Evolutionary conservation across 306 rosid genomes (phyloP).

Genomic region (Pueraria montana): DNA sequence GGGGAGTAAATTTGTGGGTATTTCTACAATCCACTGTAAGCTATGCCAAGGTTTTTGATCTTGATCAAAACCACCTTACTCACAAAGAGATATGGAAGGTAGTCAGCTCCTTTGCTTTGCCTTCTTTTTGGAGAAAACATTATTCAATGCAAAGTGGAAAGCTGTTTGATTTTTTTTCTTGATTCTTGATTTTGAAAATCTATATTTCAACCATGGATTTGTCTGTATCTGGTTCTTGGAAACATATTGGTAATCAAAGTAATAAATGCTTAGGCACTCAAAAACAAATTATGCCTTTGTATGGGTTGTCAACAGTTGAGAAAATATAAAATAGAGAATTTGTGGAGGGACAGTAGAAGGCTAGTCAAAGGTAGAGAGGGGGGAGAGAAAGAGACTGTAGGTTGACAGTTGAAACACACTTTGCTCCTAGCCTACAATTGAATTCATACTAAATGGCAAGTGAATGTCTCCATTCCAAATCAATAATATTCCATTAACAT

Average conservation of each 20-base stretch:
- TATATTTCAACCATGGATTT: slow-evolving; percentile 25
- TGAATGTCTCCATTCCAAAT: slow-evolving; percentile 32
- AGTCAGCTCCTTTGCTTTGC: slow-evolving; percentile 51
- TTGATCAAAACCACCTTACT: slow-evolving; percentile 93
- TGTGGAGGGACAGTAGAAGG: not conserved
- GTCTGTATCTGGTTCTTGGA: slow-evolving; percentile 4
- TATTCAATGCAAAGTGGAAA: slow-evolving; percentile 27
- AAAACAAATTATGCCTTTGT: slow-evolving; percentile 28
- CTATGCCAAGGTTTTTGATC: slow-evolving; percentile 86
- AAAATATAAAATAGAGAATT: slow-evolving; percentile 18
- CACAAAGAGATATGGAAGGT: slow-evolving; percentile 98
- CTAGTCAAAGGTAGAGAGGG: not conserved
- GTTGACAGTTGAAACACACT: not conserved
- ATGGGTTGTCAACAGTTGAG: slow-evolving; percentile 1
- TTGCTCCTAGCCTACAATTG: not conserved
- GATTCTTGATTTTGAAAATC: slow-evolving; percentile 27
- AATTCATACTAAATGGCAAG: slow-evolving; percentile 10
- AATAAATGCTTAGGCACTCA: slow-evolving; percentile 1
- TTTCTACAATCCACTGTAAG: slow-evolving; percentile 74
- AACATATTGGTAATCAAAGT: slow-evolving; percentile 12
- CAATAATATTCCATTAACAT: not conserved
- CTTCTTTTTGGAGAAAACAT: slow-evolving; percentile 30
- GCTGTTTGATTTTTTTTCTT: slow-evolving; percentile 33
- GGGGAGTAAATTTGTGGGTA: slow-evolving; percentile 96
- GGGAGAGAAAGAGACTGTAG: not conserved